A percentile compares a stretch with the other conserved stretches of the same genome.
These are phyloP conservation scores for Quercus tomentella DNA, from an alignment of 331 rosid species.

Conservation along the genomic window DNA sequence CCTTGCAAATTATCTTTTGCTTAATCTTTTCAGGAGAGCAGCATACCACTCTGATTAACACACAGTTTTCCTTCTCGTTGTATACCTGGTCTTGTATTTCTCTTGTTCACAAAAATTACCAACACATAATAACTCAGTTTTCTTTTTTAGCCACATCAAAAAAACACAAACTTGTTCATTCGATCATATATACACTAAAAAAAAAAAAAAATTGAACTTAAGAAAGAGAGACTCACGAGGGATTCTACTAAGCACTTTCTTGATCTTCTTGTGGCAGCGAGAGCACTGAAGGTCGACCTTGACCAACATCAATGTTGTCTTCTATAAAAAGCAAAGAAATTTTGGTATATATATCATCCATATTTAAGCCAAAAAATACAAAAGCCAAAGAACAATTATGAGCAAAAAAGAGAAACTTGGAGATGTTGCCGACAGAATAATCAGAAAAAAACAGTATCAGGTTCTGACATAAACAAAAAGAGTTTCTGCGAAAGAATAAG, in stretches of 20 bases:
- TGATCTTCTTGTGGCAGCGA: conserved; percentile 70
- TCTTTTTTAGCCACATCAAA: not conserved
- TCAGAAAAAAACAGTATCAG: not conserved
- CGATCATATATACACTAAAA: not conserved
- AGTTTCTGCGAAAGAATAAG: too few species aligned
- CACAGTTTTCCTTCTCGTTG: conserved; percentile 53
- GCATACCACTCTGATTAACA: conserved; percentile 65
- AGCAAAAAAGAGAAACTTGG: not conserved
- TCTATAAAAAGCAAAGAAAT: conserved; percentile 24
- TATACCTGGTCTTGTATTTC: conserved; percentile 75
- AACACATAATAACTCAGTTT: conserved; percentile 24
- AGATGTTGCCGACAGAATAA: not conserved
- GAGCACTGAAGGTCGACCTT: conserved; percentile 70
- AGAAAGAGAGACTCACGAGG: conserved; percentile 57
- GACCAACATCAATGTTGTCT: conserved; percentile 44
- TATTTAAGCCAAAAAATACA: not conserved
- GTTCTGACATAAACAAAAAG: not conserved
- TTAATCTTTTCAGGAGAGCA: conserved; percentile 68
- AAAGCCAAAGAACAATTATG: not conserved
- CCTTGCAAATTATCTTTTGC: conserved; percentile 62
- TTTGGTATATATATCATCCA: too few species aligned
- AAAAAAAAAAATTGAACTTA: not conserved
- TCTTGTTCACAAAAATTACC: conserved; percentile 41
- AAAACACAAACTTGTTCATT: too few species aligned
- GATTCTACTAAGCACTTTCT: conserved; percentile 52